Percentiles rank a stretch among this genome's conserved stretches.
Conservation (phyloP, 805 yeast genomes). For the Yamadazyma ubonensis region DNA sequence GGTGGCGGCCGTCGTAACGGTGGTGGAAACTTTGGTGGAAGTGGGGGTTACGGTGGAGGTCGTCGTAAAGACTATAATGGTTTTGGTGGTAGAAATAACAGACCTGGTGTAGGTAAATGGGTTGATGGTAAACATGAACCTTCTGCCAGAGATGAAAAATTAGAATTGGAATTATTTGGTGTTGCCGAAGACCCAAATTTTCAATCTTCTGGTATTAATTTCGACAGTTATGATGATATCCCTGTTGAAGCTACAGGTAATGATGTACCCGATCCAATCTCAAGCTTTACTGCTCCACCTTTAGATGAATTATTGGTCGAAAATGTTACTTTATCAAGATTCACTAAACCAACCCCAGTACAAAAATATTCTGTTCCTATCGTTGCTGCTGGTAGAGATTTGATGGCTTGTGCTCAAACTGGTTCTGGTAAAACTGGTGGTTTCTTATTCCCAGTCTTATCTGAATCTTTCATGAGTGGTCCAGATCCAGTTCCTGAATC, state of each 20-base stretch:
- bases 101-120: conserved; percentile 74
- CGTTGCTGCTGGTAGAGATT: conserved; percentile 83
- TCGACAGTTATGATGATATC: conserved; percentile 97
- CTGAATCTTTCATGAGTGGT: conserved; percentile 85
- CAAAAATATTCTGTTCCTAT: conserved; percentile 93
- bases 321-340: conserved; percentile 85
- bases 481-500: conserved; percentile 63
- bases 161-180: conserved; percentile 86
- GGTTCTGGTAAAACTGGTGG: conserved; percentile 99
- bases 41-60: conserved; percentile 15
- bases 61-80: conserved; percentile 25
- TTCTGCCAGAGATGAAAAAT: conserved; percentile 63
- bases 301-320: conserved; percentile 81
- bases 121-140: conserved; percentile 86
- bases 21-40: conserved; percentile 20
- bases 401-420: conserved; percentile 97
- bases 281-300: conserved; percentile 87
- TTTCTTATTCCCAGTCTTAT: conserved; percentile 94
- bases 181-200: conserved; percentile 65
- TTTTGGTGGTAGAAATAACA: conserved; percentile 33
- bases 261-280: conserved; percentile 89
- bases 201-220: conserved; percentile 96
- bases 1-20: conserved; percentile 18
- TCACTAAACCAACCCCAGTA: conserved; percentile 94
- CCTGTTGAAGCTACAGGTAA: conserved; percentile 98